Percentiles rank a stretch among this genome's conserved stretches.
Conservation (phyloP, 1,284 basidiomycete genomes). For the Trichosporon sp. region DNA sequence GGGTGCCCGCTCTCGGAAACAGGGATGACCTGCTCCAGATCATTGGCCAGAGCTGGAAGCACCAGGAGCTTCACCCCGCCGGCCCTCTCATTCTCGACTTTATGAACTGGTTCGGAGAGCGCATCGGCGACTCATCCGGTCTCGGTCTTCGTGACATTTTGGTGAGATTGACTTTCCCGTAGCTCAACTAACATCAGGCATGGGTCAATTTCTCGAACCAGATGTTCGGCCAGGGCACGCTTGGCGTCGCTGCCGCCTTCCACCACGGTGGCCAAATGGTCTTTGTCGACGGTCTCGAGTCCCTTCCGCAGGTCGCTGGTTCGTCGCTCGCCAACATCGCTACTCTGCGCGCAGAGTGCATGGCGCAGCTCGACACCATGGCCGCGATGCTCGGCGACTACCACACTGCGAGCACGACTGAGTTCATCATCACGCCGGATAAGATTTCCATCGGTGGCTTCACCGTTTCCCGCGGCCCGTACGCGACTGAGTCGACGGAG, state of each 20-base stretch:
- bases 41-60: conserved; percentile 71
- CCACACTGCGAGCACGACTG: conserved; percentile 15
- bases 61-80: conserved; percentile 63
- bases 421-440: conserved; percentile 35
- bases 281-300: conserved; percentile 78
- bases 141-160: conserved; percentile 86
- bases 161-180: conserved; percentile 59
- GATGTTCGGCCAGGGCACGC: conserved; percentile 55
- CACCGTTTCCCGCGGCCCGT: conserved; percentile 66
- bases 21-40: conserved; percentile 78
- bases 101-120: conserved; percentile 73
- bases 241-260: conserved; percentile 66
- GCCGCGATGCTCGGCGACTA: conserved; percentile 34
- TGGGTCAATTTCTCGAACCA: conserved; percentile 90
- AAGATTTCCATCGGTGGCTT: conserved; percentile 75
- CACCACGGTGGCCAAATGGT: conserved; percentile 86
- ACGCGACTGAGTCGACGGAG: conserved; percentile 29
- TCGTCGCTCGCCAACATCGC: conserved; percentile 46
- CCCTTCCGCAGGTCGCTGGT: conserved; percentile 67
- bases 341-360: conserved; percentile 47
- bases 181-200: conserved; percentile 62
- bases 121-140: conserved; percentile 64
- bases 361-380: conserved; percentile 40
- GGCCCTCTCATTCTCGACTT: conserved; percentile 77
- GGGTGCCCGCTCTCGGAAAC: conserved; percentile 87